phyloP scores from a whole-genome alignment of 169 alveolate genomes.

The Plasmodium malariae region DNA sequence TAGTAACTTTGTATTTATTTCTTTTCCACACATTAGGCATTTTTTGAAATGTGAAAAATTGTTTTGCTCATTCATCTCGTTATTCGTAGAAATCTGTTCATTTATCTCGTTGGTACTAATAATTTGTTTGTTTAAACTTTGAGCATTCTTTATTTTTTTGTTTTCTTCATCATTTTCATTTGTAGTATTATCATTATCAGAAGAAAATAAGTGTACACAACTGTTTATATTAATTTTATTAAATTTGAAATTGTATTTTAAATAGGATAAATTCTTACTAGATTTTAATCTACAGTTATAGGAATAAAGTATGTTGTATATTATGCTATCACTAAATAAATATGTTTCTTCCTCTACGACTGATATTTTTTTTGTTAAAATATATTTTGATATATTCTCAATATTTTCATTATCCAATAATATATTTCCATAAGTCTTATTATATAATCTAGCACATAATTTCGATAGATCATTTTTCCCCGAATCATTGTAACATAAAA shows the following conservation, averaged over 20 bases:
- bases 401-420: constrained; percentile 65
- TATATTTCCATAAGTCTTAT: constrained; percentile 47
- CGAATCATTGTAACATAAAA: constrained; percentile 52
- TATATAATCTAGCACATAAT: constrained; percentile 43
- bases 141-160: not conserved
- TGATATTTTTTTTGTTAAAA: constrained; percentile 66
- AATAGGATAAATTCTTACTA: constrained; percentile 30
- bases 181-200: constrained; percentile 16
- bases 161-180: not conserved
- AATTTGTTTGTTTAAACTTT: not conserved
- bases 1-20: constrained; percentile 1
- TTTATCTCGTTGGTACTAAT: not conserved
- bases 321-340: constrained; percentile 44
- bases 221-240: constrained; percentile 37
- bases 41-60: constrained; percentile 8
- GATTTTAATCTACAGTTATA: constrained; percentile 30
- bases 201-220: constrained; percentile 43
- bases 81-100: not conserved
- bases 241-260: constrained; percentile 24
- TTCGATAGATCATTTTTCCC: constrained; percentile 45
- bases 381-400: constrained; percentile 53
- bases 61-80: not conserved
- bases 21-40: constrained; percentile 56
- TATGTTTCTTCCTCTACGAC: constrained; percentile 60
- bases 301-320: constrained; percentile 56